phyloP scores from a whole-genome alignment of 2,329 filamentous ascomycete genomes.

The Trichoderma lentiforme region DNA sequence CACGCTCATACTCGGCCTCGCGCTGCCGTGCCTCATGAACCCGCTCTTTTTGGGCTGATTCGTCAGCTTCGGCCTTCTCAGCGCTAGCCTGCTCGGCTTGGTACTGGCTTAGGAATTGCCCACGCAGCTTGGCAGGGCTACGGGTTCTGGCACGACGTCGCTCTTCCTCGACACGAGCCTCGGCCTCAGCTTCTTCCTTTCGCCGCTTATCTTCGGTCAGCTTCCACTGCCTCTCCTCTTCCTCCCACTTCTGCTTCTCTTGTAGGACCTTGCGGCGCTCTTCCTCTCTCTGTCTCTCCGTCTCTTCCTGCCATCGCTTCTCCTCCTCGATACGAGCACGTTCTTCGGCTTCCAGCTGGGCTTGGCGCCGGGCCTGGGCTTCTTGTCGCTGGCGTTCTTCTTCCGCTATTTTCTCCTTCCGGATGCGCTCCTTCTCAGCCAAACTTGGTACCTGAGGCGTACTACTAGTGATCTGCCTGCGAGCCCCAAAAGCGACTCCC shows the following conservation, averaged over 20 bases:
- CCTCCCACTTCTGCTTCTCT: constrained; percentile 72
- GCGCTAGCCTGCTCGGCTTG: constrained; percentile 59
- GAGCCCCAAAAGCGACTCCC: constrained; percentile 85
- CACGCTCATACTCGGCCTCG: constrained; percentile 60
- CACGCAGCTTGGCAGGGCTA: constrained; percentile 68
- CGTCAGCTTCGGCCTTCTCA: constrained; percentile 31
- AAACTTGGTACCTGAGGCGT: constrained; percentile 74
- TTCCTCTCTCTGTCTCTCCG: constrained; percentile 55
- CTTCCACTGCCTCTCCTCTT: constrained; percentile 74
- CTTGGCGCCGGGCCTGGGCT: constrained; percentile 49
- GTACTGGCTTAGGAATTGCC: constrained; percentile 85
- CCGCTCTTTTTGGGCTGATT: constrained; percentile 57
- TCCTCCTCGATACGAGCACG: constrained; percentile 61
- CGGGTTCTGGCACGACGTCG: constrained; percentile 59
- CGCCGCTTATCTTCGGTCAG: constrained; percentile 69
- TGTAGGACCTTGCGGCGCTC: constrained; percentile 61
- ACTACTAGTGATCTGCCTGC: constrained; percentile 86
- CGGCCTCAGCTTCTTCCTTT: constrained; percentile 69
- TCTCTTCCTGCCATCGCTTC: constrained; percentile 63
- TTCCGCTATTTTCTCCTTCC: constrained; percentile 55
- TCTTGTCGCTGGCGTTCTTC: constrained; percentile 57
- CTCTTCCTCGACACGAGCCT: constrained; percentile 64
- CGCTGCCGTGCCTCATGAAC: constrained; percentile 68
- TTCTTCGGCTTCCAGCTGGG: constrained; percentile 53
- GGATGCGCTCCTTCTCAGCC: constrained; percentile 75